These are phyloP conservation scores for Gynochthodes officinalis DNA, from an alignment of 257 asterid species.

Conservation along the genomic window DNA sequence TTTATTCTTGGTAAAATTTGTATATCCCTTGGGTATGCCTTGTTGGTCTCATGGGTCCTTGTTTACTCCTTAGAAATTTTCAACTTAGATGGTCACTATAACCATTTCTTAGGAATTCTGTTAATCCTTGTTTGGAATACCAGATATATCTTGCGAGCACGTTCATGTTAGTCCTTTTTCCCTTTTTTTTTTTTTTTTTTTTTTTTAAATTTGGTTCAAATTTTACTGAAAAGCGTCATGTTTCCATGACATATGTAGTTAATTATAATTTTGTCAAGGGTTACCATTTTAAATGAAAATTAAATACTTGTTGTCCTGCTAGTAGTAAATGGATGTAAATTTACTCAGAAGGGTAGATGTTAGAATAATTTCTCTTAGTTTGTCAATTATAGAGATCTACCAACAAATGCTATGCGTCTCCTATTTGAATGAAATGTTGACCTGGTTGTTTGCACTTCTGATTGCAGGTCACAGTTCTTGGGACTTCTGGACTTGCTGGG, in stretches of 20 bases:
- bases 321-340: not conserved
- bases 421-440: not conserved
- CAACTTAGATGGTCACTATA: not conserved
- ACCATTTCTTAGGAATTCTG: not conserved
- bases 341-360: not conserved
- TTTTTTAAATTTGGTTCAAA: not conserved
- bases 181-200: too few relatives aligned
- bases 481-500: constrained; percentile 96
- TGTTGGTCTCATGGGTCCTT: not conserved
- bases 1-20: not conserved
- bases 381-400: not conserved
- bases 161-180: not conserved
- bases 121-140: not conserved
- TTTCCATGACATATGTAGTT: not conserved
- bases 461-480: constrained; percentile 85
- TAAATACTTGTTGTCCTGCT: not conserved
- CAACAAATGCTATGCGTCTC: not conserved
- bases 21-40: not conserved
- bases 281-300: constrained; percentile 1
- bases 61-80: not conserved
- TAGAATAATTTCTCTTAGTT: not conserved
- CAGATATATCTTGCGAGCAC: not conserved
- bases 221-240: not conserved
- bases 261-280: not conserved
- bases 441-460: constrained; percentile 8